phyloP scores from a whole-genome alignment of 805 yeast genomes.

The Debaryomyces hansenii region DNA sequence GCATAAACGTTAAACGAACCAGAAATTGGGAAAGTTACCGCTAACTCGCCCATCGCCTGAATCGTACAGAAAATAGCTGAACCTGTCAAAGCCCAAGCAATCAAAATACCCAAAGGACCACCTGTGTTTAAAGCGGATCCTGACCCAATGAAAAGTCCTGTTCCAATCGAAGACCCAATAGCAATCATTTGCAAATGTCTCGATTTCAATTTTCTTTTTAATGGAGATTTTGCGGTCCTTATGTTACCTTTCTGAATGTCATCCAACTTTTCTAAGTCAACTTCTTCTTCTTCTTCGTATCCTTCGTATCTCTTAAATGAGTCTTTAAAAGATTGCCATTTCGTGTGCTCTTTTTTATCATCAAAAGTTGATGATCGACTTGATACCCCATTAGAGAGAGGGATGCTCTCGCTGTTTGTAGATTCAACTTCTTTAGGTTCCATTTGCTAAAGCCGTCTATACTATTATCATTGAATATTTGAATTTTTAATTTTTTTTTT shows the following conservation, averaged over 20 bases:
- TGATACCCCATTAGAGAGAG: background rate
- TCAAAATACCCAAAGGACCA: constrained; percentile 40
- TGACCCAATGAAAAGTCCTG: constrained; percentile 43
- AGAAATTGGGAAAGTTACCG: constrained; percentile 42
- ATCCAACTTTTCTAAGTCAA: constrained; percentile 20
- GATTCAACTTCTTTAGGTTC: background rate
- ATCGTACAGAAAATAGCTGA: constrained; percentile 37
- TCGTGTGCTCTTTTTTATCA: constrained; percentile 9
- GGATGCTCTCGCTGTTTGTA: background rate
- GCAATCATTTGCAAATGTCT: constrained; percentile 46
- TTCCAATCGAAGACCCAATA: constrained; percentile 44
- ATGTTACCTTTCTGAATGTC: constrained; percentile 42
- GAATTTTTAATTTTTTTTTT: too few relatives aligned
- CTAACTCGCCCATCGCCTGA: constrained; percentile 48
- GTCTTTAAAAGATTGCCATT: constrained; percentile 48
- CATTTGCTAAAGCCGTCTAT: background rate
- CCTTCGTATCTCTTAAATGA: constrained; percentile 44
- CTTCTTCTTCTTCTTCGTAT: constrained; percentile 24
- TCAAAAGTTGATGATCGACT: constrained; percentile 2
- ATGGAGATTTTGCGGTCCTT: constrained; percentile 38
- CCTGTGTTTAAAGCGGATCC: constrained; percentile 38
- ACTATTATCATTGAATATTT: too few relatives aligned
- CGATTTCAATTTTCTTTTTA: constrained; percentile 31
- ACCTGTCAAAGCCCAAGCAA: constrained; percentile 40
- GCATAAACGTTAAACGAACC: constrained; percentile 53